These are phyloP conservation scores for Colletotrichum sp. DNA, from an alignment of 2,329 filamentous ascomycete species.

Conservation along the genomic window DNA sequence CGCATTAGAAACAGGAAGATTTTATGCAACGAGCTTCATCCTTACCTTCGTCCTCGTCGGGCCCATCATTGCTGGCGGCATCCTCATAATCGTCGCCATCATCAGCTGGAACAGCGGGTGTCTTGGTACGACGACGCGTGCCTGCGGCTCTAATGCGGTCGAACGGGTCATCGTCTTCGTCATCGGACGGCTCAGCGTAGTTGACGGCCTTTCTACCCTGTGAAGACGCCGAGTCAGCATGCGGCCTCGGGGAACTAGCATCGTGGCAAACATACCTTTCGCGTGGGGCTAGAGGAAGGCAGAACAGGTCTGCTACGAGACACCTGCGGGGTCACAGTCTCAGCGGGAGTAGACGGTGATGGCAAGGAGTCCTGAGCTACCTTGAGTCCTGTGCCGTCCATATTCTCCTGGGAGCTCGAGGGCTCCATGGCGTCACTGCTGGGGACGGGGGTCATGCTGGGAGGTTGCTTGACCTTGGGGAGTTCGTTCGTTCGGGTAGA, in stretches of 20 bases:
- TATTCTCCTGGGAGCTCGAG: constrained; percentile 71
- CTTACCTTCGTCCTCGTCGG: constrained; percentile 67
- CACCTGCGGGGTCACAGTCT: constrained; percentile 44
- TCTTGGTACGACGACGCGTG: constrained; percentile 43
- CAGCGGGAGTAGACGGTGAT: constrained; percentile 46
- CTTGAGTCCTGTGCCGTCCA: constrained; percentile 48
- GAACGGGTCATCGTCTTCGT: constrained; percentile 80
- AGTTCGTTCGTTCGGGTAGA: constrained; percentile 49
- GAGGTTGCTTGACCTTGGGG: constrained; percentile 40
- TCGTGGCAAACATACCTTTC: constrained; percentile 65
- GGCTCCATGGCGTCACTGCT: constrained; percentile 79
- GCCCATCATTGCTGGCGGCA: constrained; percentile 63
- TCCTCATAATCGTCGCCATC: constrained; percentile 76
- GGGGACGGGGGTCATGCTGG: constrained; percentile 72
- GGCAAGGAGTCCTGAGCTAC: constrained; percentile 58
- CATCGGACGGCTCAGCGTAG: constrained; percentile 86
- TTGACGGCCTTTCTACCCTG: constrained; percentile 66
- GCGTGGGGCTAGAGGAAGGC: constrained; percentile 72
- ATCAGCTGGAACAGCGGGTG: constrained; percentile 66
- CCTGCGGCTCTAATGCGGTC: constrained; percentile 43
- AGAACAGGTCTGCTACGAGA: constrained; percentile 43
- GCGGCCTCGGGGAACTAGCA: neutral
- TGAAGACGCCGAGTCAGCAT: neutral
- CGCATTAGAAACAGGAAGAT: neutral
- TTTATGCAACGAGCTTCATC: neutral